Conservation (phyloP, 208 protist species). For the Angomonas desouzai region DNA sequence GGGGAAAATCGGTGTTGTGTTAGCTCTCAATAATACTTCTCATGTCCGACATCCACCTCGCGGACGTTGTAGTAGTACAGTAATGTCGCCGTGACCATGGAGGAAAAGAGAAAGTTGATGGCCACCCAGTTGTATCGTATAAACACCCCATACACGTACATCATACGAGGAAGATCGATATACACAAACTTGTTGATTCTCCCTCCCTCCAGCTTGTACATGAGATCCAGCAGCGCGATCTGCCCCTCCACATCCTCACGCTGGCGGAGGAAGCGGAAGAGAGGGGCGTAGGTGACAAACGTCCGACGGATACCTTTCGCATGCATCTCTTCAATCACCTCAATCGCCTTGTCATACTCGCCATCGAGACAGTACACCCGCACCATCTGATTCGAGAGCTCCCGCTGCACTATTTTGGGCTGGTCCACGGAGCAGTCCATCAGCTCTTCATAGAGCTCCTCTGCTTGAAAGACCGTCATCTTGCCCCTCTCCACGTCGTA, state of each 20-base stretch:
- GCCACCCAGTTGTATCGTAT: slow-evolving; percentile 84
- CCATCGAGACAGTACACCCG: slow-evolving; percentile 76
- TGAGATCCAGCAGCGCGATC: slow-evolving; percentile 56
- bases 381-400: slow-evolving; percentile 88
- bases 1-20: too few relatives aligned
- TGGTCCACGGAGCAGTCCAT: slow-evolving; percentile 87
- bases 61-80: slow-evolving; percentile 23
- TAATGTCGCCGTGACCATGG: slow-evolving; percentile 29
- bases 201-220: slow-evolving; percentile 79
- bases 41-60: neutral
- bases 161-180: slow-evolving; percentile 83
- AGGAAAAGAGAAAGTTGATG: slow-evolving; percentile 68
- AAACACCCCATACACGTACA: slow-evolving; percentile 86
- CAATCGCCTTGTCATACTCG: slow-evolving; percentile 67
- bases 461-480: slow-evolving; percentile 72
- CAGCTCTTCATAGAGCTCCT: slow-evolving; percentile 84
- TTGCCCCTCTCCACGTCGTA: slow-evolving; percentile 85
- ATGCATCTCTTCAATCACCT: slow-evolving; percentile 79
- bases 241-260: slow-evolving; percentile 63
- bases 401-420: slow-evolving; percentile 84
- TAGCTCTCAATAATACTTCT: neutral
- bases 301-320: slow-evolving; percentile 71
- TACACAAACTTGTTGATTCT: slow-evolving; percentile 71
- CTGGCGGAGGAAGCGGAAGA: slow-evolving; percentile 80
- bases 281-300: slow-evolving; percentile 87